Evolutionary conservation across 257 asterid genomes (phyloP).

Genomic region (Solanum piurae): DNA sequence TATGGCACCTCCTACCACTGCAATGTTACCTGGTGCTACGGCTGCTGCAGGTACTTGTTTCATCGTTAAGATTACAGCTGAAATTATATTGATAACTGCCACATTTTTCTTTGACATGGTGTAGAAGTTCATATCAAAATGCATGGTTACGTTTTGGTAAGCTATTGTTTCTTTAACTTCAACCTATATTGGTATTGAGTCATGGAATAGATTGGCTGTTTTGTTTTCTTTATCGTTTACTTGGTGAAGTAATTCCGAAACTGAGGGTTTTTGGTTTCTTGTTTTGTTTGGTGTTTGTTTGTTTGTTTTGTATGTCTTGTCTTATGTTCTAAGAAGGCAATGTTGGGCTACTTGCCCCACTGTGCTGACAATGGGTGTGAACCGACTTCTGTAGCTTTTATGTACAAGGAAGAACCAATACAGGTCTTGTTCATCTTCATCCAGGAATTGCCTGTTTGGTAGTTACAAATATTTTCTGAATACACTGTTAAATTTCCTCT

Average conservation of each 20-base stretch:
- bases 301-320: constrained; percentile 97
- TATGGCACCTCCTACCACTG: constrained; percentile 81
- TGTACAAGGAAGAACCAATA: constrained; percentile 81
- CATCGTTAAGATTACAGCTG: constrained; percentile 6
- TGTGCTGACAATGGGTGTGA: constrained; percentile 99
- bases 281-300: constrained; percentile 96
- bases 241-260: constrained; percentile 48
- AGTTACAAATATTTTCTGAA: constrained; percentile 28
- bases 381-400: constrained; percentile 99
- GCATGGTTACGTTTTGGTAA: constrained; percentile 84
- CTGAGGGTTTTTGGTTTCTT: constrained; percentile 95
- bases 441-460: constrained; percentile 81
- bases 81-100: constrained; percentile 22
- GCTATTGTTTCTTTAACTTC: constrained; percentile 51
- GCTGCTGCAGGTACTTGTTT: constrained; percentile 51
- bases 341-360: constrained; percentile 99
- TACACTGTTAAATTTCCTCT: neutral
- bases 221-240: constrained; percentile 40
- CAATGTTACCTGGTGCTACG: constrained; percentile 50
- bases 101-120: constrained; percentile 48
- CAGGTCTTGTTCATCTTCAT: constrained; percentile 98
- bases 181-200: constrained; percentile 23
- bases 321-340: constrained; percentile 95
- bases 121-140: constrained; percentile 68
- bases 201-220: constrained; percentile 32